phyloP scores from a whole-genome alignment of 345 rosid genomes.

The Boechera retrofracta region DNA sequence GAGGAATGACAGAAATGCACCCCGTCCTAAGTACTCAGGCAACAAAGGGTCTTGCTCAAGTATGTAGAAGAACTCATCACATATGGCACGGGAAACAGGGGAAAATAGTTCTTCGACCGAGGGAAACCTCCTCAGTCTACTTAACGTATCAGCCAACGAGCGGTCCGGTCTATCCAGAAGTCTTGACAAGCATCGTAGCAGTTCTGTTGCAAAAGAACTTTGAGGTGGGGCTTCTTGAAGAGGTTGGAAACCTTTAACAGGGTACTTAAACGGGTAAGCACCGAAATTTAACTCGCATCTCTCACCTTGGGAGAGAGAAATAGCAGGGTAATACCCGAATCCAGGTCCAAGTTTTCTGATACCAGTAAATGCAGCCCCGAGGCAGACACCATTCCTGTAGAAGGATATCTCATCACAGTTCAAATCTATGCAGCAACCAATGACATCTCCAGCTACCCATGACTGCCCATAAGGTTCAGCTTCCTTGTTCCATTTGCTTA shows the following conservation, averaged over 20 bases:
- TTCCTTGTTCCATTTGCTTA: constrained; percentile 87
- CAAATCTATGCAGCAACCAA: constrained; percentile 92
- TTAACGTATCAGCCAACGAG: constrained; percentile 64
- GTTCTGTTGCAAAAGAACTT: constrained; percentile 52
- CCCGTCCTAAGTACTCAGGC: constrained; percentile 75
- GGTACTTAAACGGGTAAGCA: constrained; percentile 76
- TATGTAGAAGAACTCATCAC: constrained; percentile 65
- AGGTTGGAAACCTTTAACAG: constrained; percentile 67
- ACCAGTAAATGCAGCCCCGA: constrained; percentile 80
- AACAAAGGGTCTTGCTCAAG: constrained; percentile 63
- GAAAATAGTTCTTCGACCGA: constrained; percentile 70
- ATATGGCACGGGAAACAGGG: constrained; percentile 77
- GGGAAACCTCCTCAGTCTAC: constrained; percentile 82
- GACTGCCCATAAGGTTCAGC: constrained; percentile 81
- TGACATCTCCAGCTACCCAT: constrained; percentile 93
- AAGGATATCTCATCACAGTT: constrained; percentile 73
- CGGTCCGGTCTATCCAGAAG: constrained; percentile 67
- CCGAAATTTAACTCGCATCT: constrained; percentile 90
- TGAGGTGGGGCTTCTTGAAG: constrained; percentile 68
- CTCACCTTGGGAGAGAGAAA: constrained; percentile 94
- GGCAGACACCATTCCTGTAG: constrained; percentile 80
- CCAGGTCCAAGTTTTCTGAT: constrained; percentile 83
- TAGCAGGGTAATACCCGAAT: constrained; percentile 87
- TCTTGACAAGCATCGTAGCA: constrained; percentile 78
- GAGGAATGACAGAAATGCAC: constrained; percentile 78